Conservation (phyloP, 257 asterid genomes). For the Solanum bulbocastanum region DNA sequence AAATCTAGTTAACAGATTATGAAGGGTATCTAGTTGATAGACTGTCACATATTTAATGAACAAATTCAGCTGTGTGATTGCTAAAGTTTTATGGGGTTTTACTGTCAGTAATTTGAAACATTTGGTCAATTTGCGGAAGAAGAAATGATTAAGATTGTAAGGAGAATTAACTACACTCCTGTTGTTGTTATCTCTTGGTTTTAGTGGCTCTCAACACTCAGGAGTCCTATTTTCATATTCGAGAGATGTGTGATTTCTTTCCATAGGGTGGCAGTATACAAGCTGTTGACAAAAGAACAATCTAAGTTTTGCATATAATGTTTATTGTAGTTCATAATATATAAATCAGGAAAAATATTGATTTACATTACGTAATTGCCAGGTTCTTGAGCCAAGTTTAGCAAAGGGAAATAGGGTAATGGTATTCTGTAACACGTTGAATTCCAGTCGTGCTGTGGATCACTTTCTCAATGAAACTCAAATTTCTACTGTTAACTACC, state of each 20-base stretch:
- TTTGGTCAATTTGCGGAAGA: background rate
- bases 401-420: conserved; percentile 93
- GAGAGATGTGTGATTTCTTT: background rate
- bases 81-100: background rate
- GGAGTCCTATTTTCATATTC: background rate
- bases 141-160: background rate
- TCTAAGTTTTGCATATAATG: background rate
- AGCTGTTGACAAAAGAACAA: background rate
- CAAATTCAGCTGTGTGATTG: background rate
- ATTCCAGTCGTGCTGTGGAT: conserved; percentile 97
- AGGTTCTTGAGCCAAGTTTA: conserved; percentile 99
- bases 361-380: background rate
- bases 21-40: background rate
- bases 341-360: background rate
- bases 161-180: background rate
- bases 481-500: conserved; percentile 87
- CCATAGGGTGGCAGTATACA: background rate
- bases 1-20: background rate
- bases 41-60: background rate
- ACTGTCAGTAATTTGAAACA: background rate
- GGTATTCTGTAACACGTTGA: conserved; percentile 96
- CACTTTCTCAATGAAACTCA: conserved; percentile 78
- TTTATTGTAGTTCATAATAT: background rate
- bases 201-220: background rate
- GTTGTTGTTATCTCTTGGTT: background rate